Evolutionary conservation across 2,329 filamentous ascomycete species (phyloP).

Genomic region (Lachnellula willkommii): DNA sequence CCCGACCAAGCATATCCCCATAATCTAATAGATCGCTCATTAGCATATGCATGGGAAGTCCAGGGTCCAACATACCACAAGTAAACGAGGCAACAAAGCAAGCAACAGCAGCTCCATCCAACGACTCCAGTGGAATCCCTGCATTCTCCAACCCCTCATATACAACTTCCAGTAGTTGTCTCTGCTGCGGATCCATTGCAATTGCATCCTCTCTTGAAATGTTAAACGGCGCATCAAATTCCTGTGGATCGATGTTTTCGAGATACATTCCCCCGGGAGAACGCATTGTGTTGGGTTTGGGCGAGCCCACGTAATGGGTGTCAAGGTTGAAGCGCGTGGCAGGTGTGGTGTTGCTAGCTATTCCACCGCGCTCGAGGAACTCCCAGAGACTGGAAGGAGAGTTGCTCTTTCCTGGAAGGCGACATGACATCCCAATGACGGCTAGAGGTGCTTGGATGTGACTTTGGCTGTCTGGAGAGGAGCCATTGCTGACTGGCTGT

Average conservation of each 20-base stretch:
- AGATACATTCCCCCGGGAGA: constrained; percentile 61
- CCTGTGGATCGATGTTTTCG: constrained; percentile 30
- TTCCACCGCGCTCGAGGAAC: constrained; percentile 59
- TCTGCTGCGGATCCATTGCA: constrained; percentile 36
- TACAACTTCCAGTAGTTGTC: constrained; percentile 49
- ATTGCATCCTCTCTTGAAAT: constrained; percentile 34
- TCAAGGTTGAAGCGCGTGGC: constrained; percentile 65
- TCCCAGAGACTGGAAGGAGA: constrained; percentile 33
- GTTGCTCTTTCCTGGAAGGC: constrained; percentile 34
- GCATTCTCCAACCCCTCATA: constrained; percentile 52
- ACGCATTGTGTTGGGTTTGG: constrained; percentile 68
- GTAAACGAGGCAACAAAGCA: constrained; percentile 16
- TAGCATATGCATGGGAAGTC: constrained; percentile 47
- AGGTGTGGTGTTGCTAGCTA: constrained; percentile 58
- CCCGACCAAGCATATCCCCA: constrained; percentile 14
- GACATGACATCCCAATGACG: constrained; percentile 36
- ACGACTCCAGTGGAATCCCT: constrained; percentile 10
- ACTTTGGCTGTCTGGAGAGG: too few relatives aligned
- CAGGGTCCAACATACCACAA: constrained; percentile 30
- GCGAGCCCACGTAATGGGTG: constrained; percentile 60
- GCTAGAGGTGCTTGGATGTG: constrained; percentile 33
- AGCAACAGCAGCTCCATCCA: constrained; percentile 9
- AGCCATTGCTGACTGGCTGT: too few relatives aligned
- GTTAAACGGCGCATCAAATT: constrained; percentile 37
- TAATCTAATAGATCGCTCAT: constrained; percentile 47